Conservation (phyloP, 495 filamentous ascomycete genomes). For the Penicillium taxi region DNA sequence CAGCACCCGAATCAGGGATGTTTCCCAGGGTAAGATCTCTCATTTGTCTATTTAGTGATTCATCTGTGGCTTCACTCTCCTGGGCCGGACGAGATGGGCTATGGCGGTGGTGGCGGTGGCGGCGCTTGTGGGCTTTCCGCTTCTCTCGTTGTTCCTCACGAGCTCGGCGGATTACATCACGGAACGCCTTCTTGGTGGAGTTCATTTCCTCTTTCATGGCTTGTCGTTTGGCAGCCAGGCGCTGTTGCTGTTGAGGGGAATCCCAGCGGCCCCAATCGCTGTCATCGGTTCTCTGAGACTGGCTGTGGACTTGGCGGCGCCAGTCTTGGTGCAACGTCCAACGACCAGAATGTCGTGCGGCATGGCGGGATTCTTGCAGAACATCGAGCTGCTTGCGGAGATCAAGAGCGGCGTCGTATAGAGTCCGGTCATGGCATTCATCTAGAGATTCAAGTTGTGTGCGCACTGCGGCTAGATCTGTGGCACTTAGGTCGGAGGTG, state of each 20-base stretch:
- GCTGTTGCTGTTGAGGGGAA: slow-evolving; percentile 30
- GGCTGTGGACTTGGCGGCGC: slow-evolving; percentile 8
- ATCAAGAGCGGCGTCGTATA: slow-evolving; percentile 33
- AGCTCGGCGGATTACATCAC: slow-evolving; percentile 32
- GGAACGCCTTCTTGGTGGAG: slow-evolving; percentile 32
- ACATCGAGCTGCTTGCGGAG: slow-evolving; percentile 33
- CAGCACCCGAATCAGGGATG: neutral
- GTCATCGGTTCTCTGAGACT: slow-evolving; percentile 1
- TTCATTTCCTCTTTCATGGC: slow-evolving; percentile 36
- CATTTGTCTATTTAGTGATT: slow-evolving; percentile 13
- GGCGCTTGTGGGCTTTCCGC: slow-evolving; percentile 17
- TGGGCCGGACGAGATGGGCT: no score
- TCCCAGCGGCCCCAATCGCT: slow-evolving; percentile 36
- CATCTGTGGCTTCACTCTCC: no score
- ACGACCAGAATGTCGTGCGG: slow-evolving; percentile 20
- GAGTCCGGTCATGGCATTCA: slow-evolving; percentile 33
- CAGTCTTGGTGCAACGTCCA: slow-evolving; percentile 21
- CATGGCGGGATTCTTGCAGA: slow-evolving; percentile 33
- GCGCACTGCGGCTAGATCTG: slow-evolving; percentile 36
- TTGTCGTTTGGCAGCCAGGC: slow-evolving; percentile 22
- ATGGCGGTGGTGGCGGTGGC: slow-evolving; percentile 20
- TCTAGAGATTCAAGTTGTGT: slow-evolving; percentile 33
- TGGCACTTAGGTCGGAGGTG: slow-evolving; percentile 33
- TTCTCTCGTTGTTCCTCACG: slow-evolving; percentile 33
- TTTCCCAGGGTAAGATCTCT: slow-evolving; percentile 17